Evolutionary conservation across 306 rosid genomes (phyloP).

Genomic region (Pyrus bretschneideri): DNA sequence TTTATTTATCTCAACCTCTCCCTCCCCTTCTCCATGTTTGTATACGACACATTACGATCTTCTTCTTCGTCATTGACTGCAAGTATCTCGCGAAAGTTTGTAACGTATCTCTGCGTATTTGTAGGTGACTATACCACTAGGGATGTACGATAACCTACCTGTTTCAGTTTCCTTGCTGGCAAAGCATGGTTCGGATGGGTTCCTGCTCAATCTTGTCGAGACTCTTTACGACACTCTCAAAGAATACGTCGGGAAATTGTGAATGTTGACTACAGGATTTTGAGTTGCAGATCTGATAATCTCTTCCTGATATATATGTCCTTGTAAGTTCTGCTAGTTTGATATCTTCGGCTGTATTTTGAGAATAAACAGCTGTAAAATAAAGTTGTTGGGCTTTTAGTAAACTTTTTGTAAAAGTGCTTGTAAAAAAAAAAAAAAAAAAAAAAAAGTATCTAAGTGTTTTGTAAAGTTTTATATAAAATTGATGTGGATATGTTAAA

Average conservation of each 20-base stretch:
- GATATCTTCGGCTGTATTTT: too few species aligned
- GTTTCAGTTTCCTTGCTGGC: conserved; percentile 72
- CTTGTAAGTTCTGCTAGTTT: background rate
- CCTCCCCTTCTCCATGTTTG: background rate
- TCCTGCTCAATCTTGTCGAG: conserved; percentile 65
- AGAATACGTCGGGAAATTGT: conserved; percentile 21
- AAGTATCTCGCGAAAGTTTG: background rate
- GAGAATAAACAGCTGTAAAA: too few species aligned
- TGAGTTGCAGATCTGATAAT: background rate
- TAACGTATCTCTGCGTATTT: conserved; percentile 2
- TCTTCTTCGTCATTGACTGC: background rate
- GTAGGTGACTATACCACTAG: conserved; percentile 80
- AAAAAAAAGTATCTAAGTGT: too few species aligned
- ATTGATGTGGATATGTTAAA: too few species aligned
- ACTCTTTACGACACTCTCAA: conserved; percentile 40
- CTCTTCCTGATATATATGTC: background rate
- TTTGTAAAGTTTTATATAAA: too few species aligned
- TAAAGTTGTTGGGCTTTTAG: too few species aligned
- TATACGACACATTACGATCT: background rate
- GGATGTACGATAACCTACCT: conserved; percentile 57
- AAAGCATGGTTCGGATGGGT: conserved; percentile 64
- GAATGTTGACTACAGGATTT: background rate
- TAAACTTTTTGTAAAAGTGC: too few species aligned
- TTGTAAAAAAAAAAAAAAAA: too few species aligned
- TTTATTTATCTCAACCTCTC: background rate